A percentile compares a stretch with the other conserved stretches of the same genome.
phyloP scores from a whole-genome alignment of 345 rosid genomes.

The Moricandia moricandioides region DNA sequence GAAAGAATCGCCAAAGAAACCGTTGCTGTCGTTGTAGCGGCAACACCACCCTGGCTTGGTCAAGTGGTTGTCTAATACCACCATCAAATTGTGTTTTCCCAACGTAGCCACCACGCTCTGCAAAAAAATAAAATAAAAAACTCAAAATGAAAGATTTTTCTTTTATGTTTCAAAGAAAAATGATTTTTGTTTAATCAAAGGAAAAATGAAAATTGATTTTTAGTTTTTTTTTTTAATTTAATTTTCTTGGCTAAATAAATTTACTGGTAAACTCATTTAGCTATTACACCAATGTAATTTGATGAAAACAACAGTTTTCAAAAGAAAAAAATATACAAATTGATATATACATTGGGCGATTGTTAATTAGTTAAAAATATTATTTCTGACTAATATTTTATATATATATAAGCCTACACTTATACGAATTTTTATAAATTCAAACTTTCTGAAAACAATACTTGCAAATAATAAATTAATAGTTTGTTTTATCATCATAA shows the following conservation, averaged over 20 bases:
- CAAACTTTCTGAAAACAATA: neutral
- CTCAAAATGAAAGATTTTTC: neutral
- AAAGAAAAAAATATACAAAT: too few relatives aligned
- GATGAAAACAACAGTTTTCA: neutral
- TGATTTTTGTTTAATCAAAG: too few relatives aligned
- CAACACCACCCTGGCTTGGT: constrained; percentile 98
- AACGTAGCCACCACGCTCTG: constrained; percentile 79
- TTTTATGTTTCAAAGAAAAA: too few relatives aligned
- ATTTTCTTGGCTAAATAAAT: neutral
- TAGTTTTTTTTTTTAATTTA: too few relatives aligned
- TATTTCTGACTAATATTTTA: neutral
- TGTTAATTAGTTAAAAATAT: neutral
- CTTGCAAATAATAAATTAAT: neutral
- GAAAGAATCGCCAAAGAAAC: constrained; percentile 90
- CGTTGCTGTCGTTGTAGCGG: constrained; percentile 64
- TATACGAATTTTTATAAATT: neutral
- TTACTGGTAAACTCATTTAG: neutral
- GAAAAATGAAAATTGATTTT: too few relatives aligned
- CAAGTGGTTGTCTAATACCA: constrained; percentile 86
- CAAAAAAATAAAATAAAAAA: neutral
- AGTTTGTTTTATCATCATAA: neutral
- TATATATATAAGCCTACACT: neutral
- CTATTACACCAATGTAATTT: too few relatives aligned
- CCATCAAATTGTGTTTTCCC: constrained; percentile 69
- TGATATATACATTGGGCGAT: too few relatives aligned